Evolutionary conservation across 1,284 basidiomycete genomes (phyloP).

Genomic region (Papiliotrema flavescens): DNA sequence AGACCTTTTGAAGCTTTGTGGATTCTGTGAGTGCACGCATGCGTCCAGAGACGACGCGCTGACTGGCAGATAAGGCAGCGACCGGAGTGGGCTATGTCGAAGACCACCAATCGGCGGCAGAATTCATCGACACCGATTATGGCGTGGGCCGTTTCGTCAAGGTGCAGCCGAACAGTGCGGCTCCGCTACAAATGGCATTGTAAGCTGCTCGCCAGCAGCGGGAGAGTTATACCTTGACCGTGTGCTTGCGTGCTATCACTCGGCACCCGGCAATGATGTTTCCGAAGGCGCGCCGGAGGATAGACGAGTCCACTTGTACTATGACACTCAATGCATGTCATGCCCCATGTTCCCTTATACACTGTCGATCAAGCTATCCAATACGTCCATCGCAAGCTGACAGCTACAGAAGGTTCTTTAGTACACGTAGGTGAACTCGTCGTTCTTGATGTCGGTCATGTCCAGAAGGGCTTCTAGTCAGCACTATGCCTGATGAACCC

Average conservation of each 20-base stretch:
- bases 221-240: too few relatives aligned
- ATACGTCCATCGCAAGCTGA: too few relatives aligned
- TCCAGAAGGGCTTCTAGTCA: constrained; percentile 12
- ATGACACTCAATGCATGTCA: too few relatives aligned
- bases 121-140: constrained; percentile 8
- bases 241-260: too few relatives aligned
- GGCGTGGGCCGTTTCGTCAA: background rate
- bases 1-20: constrained; percentile 19
- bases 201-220: too few relatives aligned
- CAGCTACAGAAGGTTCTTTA: background rate
- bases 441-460: constrained; percentile 41
- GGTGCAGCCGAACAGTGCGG: too few relatives aligned
- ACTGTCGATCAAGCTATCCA: too few relatives aligned
- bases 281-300: too few relatives aligned
- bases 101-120: constrained; percentile 15
- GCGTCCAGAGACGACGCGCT: background rate
- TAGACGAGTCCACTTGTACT: too few relatives aligned
- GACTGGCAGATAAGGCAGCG: constrained; percentile 14
- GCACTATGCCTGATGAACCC: background rate
- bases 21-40: constrained; percentile 14
- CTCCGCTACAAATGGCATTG: too few relatives aligned
- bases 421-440: constrained; percentile 31
- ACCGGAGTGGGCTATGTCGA: constrained; percentile 20
- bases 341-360: too few relatives aligned
- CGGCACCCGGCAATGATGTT: too few relatives aligned